Percentiles rank a stretch among this genome's conserved stretches.
These are phyloP conservation scores for Cyclostephanos tholiformis DNA, from an alignment of 108 stramenopile species.

Conservation along the genomic window DNA sequence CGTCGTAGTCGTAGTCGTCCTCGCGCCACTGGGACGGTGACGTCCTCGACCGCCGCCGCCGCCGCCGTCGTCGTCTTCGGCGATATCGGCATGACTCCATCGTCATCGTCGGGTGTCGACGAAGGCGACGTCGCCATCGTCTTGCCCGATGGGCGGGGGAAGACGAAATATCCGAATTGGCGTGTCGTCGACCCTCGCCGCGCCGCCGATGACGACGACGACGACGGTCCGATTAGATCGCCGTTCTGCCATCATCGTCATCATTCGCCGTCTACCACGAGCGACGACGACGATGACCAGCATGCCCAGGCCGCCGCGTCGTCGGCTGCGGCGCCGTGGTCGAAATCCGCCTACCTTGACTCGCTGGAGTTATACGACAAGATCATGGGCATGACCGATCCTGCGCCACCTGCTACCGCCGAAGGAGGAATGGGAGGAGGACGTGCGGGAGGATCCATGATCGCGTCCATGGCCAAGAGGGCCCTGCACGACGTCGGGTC, in stretches of 20 bases:
- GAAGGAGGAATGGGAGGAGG: too few relatives aligned
- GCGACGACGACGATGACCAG: background rate
- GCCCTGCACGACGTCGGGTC: conserved; percentile 73
- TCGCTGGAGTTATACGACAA: conserved; percentile 65
- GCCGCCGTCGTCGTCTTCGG: background rate
- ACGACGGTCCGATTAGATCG: background rate
- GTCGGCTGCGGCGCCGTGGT: conserved; percentile 53
- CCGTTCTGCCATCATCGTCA: conserved; percentile 36
- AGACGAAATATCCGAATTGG: conserved; percentile 26
- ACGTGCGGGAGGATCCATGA: background rate
- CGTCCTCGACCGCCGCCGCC: too few relatives aligned
- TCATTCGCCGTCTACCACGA: background rate
- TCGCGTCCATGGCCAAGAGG: conserved; percentile 54
- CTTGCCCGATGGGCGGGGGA: background rate
- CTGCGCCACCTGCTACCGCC: too few relatives aligned
- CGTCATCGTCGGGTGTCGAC: background rate
- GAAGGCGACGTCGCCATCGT: background rate
- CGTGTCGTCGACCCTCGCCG: conserved; percentile 6
- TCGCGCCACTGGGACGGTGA: too few relatives aligned
- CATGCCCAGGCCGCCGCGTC: background rate
- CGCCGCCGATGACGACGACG: background rate
- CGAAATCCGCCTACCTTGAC: conserved; percentile 57
- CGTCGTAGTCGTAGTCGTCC: too few relatives aligned
- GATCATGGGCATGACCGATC: conserved; percentile 17
- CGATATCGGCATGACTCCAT: too few relatives aligned